Evolutionary conservation across 768 basidiomycete genomes (phyloP).

Genomic region (Pleurotus giganteus): DNA sequence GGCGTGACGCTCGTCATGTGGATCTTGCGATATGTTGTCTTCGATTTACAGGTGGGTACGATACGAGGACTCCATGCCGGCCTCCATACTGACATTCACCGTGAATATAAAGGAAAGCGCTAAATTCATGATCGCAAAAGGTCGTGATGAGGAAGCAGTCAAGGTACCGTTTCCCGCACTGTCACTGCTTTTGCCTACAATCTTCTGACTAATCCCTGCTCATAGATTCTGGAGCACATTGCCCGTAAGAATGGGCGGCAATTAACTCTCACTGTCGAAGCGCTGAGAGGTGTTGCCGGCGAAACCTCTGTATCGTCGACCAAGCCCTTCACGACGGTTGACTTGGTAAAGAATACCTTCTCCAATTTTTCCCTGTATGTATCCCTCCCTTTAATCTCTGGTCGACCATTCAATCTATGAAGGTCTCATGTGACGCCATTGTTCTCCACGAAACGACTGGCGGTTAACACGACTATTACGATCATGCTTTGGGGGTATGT

Average conservation of each 20-base stretch:
- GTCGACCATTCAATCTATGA: not conserved
- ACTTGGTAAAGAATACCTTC: slow-evolving; percentile 32
- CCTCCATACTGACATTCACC: not conserved
- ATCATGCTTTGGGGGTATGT: slow-evolving; percentile 52
- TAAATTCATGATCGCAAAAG: slow-evolving; percentile 57
- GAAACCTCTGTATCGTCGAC: slow-evolving; percentile 14
- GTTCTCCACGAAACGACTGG: slow-evolving; percentile 42
- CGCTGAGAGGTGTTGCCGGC: slow-evolving; percentile 32
- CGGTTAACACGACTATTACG: slow-evolving; percentile 44
- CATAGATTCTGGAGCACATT: slow-evolving; percentile 45
- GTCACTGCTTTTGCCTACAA: not conserved
- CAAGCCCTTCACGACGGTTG: slow-evolving; percentile 17
- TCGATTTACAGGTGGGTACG: slow-evolving; percentile 48
- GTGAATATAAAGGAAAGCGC: slow-evolving; percentile 30
- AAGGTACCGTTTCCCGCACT: slow-evolving; percentile 24
- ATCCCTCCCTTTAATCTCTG: not conserved
- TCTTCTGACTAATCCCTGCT: slow-evolving; percentile 1
- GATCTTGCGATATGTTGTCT: slow-evolving; percentile 52
- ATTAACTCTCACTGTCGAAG: slow-evolving; percentile 43
- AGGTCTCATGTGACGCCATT: slow-evolving; percentile 50
- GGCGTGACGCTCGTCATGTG: slow-evolving; percentile 51
- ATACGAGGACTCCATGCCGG: not conserved
- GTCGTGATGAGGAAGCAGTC: slow-evolving; percentile 56
- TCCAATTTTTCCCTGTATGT: slow-evolving; percentile 39
- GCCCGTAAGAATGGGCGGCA: slow-evolving; percentile 45